Base-by-base conservation (phyloP, 2,329 filamentous ascomycete species). In the Kalaharituber pfeilii region DNA sequence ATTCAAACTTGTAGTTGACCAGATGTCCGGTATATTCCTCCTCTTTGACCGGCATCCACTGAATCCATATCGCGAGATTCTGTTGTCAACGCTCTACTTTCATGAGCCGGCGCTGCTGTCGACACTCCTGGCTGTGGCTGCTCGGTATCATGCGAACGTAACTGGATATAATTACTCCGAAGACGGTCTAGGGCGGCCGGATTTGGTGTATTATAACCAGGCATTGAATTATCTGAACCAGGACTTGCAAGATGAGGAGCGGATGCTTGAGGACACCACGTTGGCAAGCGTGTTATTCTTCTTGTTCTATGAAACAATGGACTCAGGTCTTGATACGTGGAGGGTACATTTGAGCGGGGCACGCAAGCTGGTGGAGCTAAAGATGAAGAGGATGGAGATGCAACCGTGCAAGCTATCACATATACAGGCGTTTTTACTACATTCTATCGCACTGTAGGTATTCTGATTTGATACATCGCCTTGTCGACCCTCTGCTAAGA, bases 241-340 rank as follows among this genome's bases (percentile, higher is more conserved):
- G 22, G 58, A 58, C 29, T 49, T 61, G 29, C 58, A 60, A 2
- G 29, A 44, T 15, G 53, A 51, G 5, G 26, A 42, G 6, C 55
- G 47, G 26, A 36, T 57, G 11, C 45, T 61, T 26, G 55, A 57
- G 3, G 59, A 61, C n/a, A 53, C 58, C 15, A 57, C 54, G 26
- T 58, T 61, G 28, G 59, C 59, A 25, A 59, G 55, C 8, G 54
- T 60, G 54, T 26, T 61, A 39, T 51, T 60, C 13, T 61, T 61
- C 18, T 30, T 61, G n/a, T 61, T 61, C 27, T 60, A 60, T 47
- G 58, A 61, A 20, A 56, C 58, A 7, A 33, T 61, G 29, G 58
- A 59, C 36, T 55, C 56, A 7, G 59, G 59, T 15, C 54, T 50
- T 45, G 52, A 60, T 42, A 61, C 59, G n/a, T 60, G 58, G 59